Conservation (phyloP, 257 asterid genomes). For the Jacaranda copaia region DNA sequence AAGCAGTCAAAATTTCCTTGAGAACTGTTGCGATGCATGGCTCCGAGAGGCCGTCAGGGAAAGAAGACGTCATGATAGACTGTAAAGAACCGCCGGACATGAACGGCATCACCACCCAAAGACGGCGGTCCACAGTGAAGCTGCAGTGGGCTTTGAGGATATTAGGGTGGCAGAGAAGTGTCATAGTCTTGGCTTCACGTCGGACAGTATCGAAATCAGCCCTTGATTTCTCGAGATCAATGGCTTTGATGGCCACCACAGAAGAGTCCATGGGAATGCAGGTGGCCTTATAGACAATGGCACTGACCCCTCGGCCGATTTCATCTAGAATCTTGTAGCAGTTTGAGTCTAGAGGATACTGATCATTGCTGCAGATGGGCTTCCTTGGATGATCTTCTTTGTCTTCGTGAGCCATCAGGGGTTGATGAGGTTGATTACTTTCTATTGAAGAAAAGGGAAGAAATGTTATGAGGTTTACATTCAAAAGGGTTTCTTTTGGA, state of each 20-base stretch:
- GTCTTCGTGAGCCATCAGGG: slow-evolving; percentile 31
- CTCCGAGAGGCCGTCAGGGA: slow-evolving; percentile 77
- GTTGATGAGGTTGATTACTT: background rate
- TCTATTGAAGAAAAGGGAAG: background rate
- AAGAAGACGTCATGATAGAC: slow-evolving; percentile 71
- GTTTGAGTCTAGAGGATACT: slow-evolving; percentile 44
- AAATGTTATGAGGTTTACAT: background rate
- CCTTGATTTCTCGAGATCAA: slow-evolving; percentile 72
- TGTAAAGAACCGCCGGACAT: slow-evolving; percentile 85
- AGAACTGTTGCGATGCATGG: slow-evolving; percentile 71
- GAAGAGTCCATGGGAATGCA: slow-evolving; percentile 64
- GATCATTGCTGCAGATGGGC: slow-evolving; percentile 11
- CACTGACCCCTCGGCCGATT: slow-evolving; percentile 79
- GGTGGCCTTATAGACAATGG: slow-evolving; percentile 76
- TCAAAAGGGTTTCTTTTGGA: background rate
- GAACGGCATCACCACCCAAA: slow-evolving; percentile 96
- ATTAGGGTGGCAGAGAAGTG: slow-evolving; percentile 80
- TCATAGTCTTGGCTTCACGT: slow-evolving; percentile 74
- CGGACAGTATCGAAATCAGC: slow-evolving; percentile 65
- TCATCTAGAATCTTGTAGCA: slow-evolving; percentile 57
- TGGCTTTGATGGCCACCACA: slow-evolving; percentile 76
- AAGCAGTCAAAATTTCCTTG: slow-evolving; percentile 60
- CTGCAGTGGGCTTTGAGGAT: slow-evolving; percentile 85
- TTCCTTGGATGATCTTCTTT: slow-evolving; percentile 30
- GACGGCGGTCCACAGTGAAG: slow-evolving; percentile 66